Conservation (phyloP, 345 rosid genomes). For the Pugionium cornutum region DNA sequence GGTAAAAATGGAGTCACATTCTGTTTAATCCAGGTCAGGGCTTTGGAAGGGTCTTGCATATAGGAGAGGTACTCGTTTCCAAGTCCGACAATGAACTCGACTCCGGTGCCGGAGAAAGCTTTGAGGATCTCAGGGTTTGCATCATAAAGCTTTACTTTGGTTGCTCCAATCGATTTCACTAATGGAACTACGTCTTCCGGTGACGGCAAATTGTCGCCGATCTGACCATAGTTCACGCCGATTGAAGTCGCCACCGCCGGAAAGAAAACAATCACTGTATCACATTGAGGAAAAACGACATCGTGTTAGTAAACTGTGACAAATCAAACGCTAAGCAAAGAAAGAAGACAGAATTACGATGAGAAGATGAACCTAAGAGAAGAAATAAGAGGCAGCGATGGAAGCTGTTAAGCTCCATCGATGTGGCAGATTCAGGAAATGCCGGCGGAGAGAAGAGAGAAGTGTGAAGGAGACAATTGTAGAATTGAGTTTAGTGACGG, state of each 20-base stretch:
- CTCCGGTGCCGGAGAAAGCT: constrained; percentile 73
- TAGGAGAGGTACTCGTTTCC: constrained; percentile 67
- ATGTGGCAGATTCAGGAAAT: neutral
- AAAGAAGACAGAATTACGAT: neutral
- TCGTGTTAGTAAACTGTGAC: neutral
- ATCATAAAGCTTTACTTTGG: constrained; percentile 82
- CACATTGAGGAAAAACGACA: neutral
- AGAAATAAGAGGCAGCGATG: constrained; percentile 22
- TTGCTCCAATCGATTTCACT: constrained; percentile 83
- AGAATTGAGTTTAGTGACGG: constrained; percentile 7
- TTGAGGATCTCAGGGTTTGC: constrained; percentile 71
- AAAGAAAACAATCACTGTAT: constrained; percentile 26
- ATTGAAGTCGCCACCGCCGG: constrained; percentile 51
- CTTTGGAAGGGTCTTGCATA: constrained; percentile 64
- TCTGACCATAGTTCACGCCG: constrained; percentile 92
- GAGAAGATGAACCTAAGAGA: constrained; percentile 32
- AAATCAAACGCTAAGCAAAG: too few species aligned
- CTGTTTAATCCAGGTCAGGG: constrained; percentile 63
- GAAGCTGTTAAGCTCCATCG: constrained; percentile 31
- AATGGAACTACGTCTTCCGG: constrained; percentile 74
- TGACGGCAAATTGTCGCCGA: constrained; percentile 76
- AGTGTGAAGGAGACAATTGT: neutral
- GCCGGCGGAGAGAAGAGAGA: constrained; percentile 33
- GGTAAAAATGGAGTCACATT: constrained; percentile 74
- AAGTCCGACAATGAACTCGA: constrained; percentile 78